Percentiles rank a stretch among this genome's conserved stretches.
phyloP scores from a whole-genome alignment of 2,329 filamentous ascomycete species.

The Leptodontidium sp. region DNA sequence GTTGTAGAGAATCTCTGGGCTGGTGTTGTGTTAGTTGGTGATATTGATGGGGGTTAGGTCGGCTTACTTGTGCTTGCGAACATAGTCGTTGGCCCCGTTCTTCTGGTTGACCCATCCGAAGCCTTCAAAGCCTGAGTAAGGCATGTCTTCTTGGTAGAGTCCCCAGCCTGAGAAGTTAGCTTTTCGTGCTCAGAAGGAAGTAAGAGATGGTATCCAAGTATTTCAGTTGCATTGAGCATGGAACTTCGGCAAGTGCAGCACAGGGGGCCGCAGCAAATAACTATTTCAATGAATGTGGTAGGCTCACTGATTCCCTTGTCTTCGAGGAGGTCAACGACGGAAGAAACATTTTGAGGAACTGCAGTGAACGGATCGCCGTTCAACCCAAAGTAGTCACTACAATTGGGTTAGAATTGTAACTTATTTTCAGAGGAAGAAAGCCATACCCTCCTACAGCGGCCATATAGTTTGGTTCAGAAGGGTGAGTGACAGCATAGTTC shows the following conservation, averaged over 20 bases:
- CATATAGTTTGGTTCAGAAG: slow-evolving; percentile 80
- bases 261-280: neutral
- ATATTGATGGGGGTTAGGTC: neutral
- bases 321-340: slow-evolving; percentile 74
- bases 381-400: slow-evolving; percentile 70
- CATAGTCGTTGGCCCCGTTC: slow-evolving; percentile 76
- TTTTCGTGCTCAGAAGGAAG: too few species aligned
- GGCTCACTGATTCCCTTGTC: slow-evolving; percentile 61
- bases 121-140: slow-evolving; percentile 77
- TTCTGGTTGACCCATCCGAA: slow-evolving; percentile 67
- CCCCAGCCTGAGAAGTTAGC: slow-evolving; percentile 57
- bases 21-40: slow-evolving; percentile 17
- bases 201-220: neutral
- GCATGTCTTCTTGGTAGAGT: slow-evolving; percentile 80
- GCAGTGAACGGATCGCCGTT: slow-evolving; percentile 71
- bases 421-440: slow-evolving; percentile 20
- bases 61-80: slow-evolving; percentile 79
- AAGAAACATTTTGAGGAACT: slow-evolving; percentile 67
- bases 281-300: neutral
- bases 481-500: slow-evolving; percentile 72
- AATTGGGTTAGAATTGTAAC: neutral
- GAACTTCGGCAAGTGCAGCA: neutral
- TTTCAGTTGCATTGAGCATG: too few species aligned
- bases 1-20: slow-evolving; percentile 69
- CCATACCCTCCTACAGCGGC: slow-evolving; percentile 65